Conservation (phyloP, 441 rosid species). For the Arabidopsis lyrata region DNA sequence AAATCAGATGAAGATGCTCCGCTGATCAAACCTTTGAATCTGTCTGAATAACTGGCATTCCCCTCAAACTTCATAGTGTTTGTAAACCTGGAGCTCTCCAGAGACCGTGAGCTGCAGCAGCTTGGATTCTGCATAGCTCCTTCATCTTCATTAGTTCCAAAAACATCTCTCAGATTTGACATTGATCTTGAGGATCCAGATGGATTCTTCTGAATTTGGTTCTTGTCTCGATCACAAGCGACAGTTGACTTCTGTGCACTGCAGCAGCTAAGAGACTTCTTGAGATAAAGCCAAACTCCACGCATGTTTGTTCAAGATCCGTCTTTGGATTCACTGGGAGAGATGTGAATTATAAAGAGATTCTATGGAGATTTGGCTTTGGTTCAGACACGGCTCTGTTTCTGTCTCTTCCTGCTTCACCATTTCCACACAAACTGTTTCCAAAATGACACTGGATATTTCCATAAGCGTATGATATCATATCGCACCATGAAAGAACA, state of each 20-base stretch:
- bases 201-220: slow-evolving; percentile 39
- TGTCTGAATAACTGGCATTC: slow-evolving; percentile 5
- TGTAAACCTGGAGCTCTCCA: slow-evolving; percentile 37
- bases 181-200: slow-evolving; percentile 54
- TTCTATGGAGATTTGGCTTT: slow-evolving; percentile 12
- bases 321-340: slow-evolving; percentile 25
- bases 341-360: slow-evolving; percentile 12
- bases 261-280: slow-evolving; percentile 63
- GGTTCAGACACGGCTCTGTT: slow-evolving; percentile 21
- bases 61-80: slow-evolving; percentile 20
- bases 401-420: slow-evolving; percentile 21
- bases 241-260: slow-evolving; percentile 54
- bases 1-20: slow-evolving; percentile 39
- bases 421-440: slow-evolving; percentile 35
- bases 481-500: slow-evolving; percentile 34
- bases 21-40: slow-evolving; percentile 14
- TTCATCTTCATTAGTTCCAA: slow-evolving; percentile 45
- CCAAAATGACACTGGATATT: slow-evolving; percentile 31
- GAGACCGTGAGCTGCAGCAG: slow-evolving; percentile 58
- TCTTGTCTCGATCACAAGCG: slow-evolving; percentile 48
- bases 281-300: slow-evolving; percentile 57
- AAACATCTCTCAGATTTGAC: slow-evolving; percentile 53
- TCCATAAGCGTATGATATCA: slow-evolving; percentile 37
- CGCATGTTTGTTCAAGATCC: slow-evolving; percentile 50
- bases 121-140: slow-evolving; percentile 50